Percentiles rank a stretch among this genome's conserved stretches.
phyloP scores from a whole-genome alignment of 163 green algal genomes.

The Scenedesmus sp. region DNA sequence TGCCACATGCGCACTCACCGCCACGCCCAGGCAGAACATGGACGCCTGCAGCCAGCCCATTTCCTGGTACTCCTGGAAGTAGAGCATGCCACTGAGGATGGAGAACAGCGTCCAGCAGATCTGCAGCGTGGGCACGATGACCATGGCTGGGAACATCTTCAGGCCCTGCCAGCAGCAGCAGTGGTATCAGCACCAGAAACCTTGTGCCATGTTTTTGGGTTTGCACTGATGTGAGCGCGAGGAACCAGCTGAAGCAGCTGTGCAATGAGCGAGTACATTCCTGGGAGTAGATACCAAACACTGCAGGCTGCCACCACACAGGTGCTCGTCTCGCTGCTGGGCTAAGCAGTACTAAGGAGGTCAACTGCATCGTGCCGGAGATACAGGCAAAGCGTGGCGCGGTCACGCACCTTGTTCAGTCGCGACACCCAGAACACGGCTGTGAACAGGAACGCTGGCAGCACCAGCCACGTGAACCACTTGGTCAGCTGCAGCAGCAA shows the following conservation, averaged over 20 bases:
- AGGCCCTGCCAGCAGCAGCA: constrained; percentile 60
- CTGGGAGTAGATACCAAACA: too few relatives aligned
- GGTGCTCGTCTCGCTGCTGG: too few relatives aligned
- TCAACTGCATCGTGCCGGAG: too few relatives aligned
- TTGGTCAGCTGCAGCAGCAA: constrained; percentile 57
- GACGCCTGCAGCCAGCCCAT: constrained; percentile 64
- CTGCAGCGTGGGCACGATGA: constrained; percentile 90
- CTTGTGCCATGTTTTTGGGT: too few relatives aligned
- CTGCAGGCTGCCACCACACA: too few relatives aligned
- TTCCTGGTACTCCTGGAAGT: constrained; percentile 79
- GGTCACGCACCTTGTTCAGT: constrained; percentile 77
- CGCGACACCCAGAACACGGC: constrained; percentile 85
- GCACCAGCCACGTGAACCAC: constrained; percentile 87
- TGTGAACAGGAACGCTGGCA: constrained; percentile 81
- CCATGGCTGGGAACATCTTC: constrained; percentile 76
- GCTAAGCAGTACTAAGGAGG: too few relatives aligned
- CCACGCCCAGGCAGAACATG: constrained; percentile 84
- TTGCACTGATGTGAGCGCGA: too few relatives aligned
- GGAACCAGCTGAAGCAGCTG: too few relatives aligned
- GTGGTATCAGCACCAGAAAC: too few relatives aligned
- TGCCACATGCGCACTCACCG: constrained; percentile 47
- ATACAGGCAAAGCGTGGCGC: neutral
- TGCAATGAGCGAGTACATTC: too few relatives aligned
- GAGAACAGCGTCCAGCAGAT: constrained; percentile 91
- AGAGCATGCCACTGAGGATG: constrained; percentile 84